A percentile compares a stretch with the other conserved stretches of the same genome.
Conservation (phyloP, 1,284 basidiomycete species). For the Polyporus tsugae region DNA sequence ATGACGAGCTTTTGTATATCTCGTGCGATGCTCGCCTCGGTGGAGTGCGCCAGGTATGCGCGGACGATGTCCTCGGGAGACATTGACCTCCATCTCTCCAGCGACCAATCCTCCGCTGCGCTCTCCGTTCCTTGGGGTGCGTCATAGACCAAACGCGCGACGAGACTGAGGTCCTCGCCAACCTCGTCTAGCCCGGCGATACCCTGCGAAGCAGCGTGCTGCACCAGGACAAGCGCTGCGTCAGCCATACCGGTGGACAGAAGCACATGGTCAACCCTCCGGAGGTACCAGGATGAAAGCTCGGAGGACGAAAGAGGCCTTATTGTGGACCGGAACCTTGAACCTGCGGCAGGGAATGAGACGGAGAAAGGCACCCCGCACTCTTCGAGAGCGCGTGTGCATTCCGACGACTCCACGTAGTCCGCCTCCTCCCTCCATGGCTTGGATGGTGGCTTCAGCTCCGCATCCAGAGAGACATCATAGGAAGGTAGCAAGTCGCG, state of each 20-base stretch:
- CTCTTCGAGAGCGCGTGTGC: slow-evolving; percentile 50
- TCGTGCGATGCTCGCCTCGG: slow-evolving; percentile 66
- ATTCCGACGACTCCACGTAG: slow-evolving; percentile 60
- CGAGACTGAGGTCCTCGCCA: slow-evolving; percentile 89
- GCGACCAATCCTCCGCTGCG: slow-evolving; percentile 70
- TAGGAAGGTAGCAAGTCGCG: slow-evolving; percentile 71
- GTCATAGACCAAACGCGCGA: slow-evolving; percentile 89
- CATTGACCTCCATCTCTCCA: slow-evolving; percentile 77
- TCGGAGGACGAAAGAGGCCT: slow-evolving; percentile 44
- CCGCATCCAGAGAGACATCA: slow-evolving; percentile 55
- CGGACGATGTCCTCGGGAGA: slow-evolving; percentile 68
- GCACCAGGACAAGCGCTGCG: slow-evolving; percentile 79
- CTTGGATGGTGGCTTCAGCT: slow-evolving; percentile 45
- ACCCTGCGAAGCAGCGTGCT: slow-evolving; percentile 86
- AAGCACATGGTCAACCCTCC: slow-evolving; percentile 69
- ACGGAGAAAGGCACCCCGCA: slow-evolving; percentile 31
- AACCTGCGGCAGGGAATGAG: background rate
- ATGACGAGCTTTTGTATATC: slow-evolving; percentile 83
- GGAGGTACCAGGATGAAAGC: slow-evolving; percentile 79
- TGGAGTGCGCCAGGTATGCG: slow-evolving; percentile 80
- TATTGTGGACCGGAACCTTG: slow-evolving; percentile 12
- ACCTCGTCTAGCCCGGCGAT: slow-evolving; percentile 83
- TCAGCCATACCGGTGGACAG: slow-evolving; percentile 79
- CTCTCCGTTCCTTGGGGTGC: slow-evolving; percentile 54
- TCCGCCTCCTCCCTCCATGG: slow-evolving; percentile 62